Base-by-base conservation (phyloP, 768 basidiomycete species). In the Psilocybe subaeruginosa region DNA sequence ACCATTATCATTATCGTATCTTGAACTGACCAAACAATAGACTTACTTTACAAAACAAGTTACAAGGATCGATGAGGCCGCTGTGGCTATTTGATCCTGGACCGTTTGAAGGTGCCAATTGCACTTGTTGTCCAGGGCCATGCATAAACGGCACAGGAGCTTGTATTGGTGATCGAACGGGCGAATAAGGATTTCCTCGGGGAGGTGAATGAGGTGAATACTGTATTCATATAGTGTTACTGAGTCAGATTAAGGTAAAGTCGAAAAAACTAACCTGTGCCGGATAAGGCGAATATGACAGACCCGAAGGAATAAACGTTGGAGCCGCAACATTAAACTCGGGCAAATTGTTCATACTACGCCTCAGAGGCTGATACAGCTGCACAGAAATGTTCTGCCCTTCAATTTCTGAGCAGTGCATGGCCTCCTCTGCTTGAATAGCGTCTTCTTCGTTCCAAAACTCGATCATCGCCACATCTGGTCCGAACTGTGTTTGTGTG, bases 371-470 rank as follows among this genome's bases (percentile, higher is more conserved):
- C 63, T 90, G 89, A 71, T 90, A 94, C 45, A 91, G 70, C 66
- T 92, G 90, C 4, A 95, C 90, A 7, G 90, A 86, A 63, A 94
- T 94, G 69, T 92, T 93, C 69, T 90, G 88, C 9, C 91, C 92
- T 45, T 90, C 90, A 12, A 95, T 78, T 46, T 95, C 92, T 14
- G 88, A 84, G 65, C 91, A 93, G 73, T 94, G 92, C 85, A 95
- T 82, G 2, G 88, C 86, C 43, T 89, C 88, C 69, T 95, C 92
- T 0, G 91, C 93, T 23, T 81, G 77, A 27, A 85, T 82, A 6
- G 91, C 93, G 68, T 95, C 92, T 39, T 91, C 90, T 72, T 95
- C 93, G 58, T 88, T 84, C 91, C 91, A 94, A 72, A 91, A 95
- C 72, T 95, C 91, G 45, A 94, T 82, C 54, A 92, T 82, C 52